phyloP scores from a whole-genome alignment of 495 filamentous ascomycete genomes.

The Hypoxylon intermedium region DNA sequence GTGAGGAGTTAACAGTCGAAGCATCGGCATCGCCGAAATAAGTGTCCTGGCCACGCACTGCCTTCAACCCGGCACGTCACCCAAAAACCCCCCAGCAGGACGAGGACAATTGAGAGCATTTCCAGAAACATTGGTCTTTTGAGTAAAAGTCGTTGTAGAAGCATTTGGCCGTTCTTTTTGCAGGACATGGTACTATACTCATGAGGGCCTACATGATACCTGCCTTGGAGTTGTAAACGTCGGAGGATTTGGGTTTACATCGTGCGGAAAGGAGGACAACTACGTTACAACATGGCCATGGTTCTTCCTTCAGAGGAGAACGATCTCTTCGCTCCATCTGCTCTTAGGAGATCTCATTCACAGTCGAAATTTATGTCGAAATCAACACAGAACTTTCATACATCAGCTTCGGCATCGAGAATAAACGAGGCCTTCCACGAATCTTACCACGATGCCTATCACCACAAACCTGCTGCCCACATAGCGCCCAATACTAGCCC shows the following conservation, averaged over 20 bases:
- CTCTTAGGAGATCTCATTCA: conserved; percentile 57
- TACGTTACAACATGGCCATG: conserved; percentile 49
- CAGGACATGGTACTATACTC: conserved; percentile 19
- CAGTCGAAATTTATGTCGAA: conserved; percentile 52
- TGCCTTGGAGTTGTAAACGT: conserved; percentile 24
- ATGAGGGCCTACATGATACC: conserved; percentile 24
- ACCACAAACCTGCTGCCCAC: conserved; percentile 38
- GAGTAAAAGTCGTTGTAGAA: background rate
- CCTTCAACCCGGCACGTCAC: conserved; percentile 22
- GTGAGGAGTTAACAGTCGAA: background rate
- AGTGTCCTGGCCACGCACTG: conserved; percentile 10
- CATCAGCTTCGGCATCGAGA: conserved; percentile 52
- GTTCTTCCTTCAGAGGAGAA: conserved; percentile 55
- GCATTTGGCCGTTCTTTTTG: conserved; percentile 7
- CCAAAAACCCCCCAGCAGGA: conserved; percentile 9
- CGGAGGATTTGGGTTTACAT: conserved; percentile 27
- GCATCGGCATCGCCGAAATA: conserved; percentile 22
- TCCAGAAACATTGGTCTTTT: conserved; percentile 5
- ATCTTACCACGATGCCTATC: conserved; percentile 36
- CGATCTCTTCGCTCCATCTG: conserved; percentile 51
- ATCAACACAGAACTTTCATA: conserved; percentile 46
- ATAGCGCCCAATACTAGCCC: conserved; percentile 51
- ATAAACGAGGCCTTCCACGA: conserved; percentile 48
- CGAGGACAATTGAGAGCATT: conserved; percentile 3
- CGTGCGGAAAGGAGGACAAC: conserved; percentile 1